Evolutionary conservation across 441 rosid species (phyloP), one percentile per base, ranked within the genome.

Genomic region (Brassica hybrid): DNA sequence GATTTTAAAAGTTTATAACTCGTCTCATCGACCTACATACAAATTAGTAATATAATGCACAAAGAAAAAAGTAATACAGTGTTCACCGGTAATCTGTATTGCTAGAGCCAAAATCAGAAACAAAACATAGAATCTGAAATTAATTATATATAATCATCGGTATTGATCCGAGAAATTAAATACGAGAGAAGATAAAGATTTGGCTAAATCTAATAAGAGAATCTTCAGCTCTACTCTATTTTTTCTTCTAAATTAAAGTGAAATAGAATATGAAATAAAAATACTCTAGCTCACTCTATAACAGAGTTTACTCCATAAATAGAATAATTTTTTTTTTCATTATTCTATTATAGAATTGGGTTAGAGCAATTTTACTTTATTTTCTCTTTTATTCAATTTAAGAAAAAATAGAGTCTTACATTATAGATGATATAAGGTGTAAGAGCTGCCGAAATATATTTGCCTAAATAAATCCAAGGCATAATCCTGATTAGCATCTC

Each of bases 391-490:
- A 21, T 21, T 21, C 23, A 1, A 21, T 21, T 21, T 21, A 21
- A 21, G 23, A 21, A 21, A 21, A 21, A 21, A 21, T 21, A 21
- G 23, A 21, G 2, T 21, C 2, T 21, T 21, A 21, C 23, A 21
- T 21, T 21, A 2, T 21, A 21, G 23, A 21, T 21, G 23, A 21
- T 21, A 21, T 21, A 32, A 32, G 7, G 36, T 32, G 36, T 21
- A 21, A 79, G 52, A 73, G 56, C 58, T 56, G 79, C 72, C 64
- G 68, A 74, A 70, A 79, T 63, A 57, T 30, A 43, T 56, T 79
- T 69, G 76, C 43, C 72, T 74, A 45, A 79, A 79, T 69, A 69
- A 79, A 69, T 57, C 64, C 79, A 69, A 74, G 45, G 65, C 57
- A 58, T 74, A 74, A 79, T 41, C 72, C 76, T 79, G 27, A 79